Conservation (phyloP, 768 basidiomycete genomes). For the Pisolithus microcarpus region DNA sequence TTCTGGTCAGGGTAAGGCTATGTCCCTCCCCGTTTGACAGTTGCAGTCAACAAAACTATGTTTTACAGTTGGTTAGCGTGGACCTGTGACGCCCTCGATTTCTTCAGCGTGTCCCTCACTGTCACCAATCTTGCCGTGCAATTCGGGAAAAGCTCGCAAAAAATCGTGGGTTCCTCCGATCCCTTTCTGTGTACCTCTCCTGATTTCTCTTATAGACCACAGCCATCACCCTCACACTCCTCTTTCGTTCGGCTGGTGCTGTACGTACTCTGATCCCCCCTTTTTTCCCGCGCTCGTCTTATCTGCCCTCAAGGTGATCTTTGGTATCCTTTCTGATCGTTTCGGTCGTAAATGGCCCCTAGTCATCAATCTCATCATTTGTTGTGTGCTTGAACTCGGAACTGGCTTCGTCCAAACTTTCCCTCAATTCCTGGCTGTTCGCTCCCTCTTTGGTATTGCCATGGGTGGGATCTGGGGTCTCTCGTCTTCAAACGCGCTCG, state of each 20-base stretch:
- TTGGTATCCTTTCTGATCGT: constrained; percentile 79
- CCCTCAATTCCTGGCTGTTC: constrained; percentile 69
- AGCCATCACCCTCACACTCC: constrained; percentile 84
- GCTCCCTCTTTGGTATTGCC: constrained; percentile 78
- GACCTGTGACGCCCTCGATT: constrained; percentile 84
- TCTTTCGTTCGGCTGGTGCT: constrained; percentile 81
- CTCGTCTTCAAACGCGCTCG: constrained; percentile 73
- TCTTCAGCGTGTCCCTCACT: constrained; percentile 69
- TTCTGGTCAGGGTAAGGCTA: constrained; percentile 48
- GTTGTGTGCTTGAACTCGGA: constrained; percentile 67
- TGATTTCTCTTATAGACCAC: constrained; percentile 41
- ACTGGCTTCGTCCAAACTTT: constrained; percentile 78
- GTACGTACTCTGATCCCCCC: constrained; percentile 26
- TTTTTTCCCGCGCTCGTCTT: not conserved
- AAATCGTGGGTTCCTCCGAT: constrained; percentile 33
- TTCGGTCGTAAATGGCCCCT: constrained; percentile 94
- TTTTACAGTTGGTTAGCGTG: constrained; percentile 70
- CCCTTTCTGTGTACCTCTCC: not conserved
- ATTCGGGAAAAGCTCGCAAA: constrained; percentile 36
- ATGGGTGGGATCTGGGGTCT: constrained; percentile 93
- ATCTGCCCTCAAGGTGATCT: constrained; percentile 40
- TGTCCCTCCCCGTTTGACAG: not conserved
- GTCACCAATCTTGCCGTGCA: constrained; percentile 40
- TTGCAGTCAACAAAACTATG: not conserved
- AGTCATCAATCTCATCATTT: constrained; percentile 64